A percentile compares a stretch with the other conserved stretches of the same genome.
phyloP scores from a whole-genome alignment of 495 filamentous ascomycete genomes.

The Penicillium verhagenii region DNA sequence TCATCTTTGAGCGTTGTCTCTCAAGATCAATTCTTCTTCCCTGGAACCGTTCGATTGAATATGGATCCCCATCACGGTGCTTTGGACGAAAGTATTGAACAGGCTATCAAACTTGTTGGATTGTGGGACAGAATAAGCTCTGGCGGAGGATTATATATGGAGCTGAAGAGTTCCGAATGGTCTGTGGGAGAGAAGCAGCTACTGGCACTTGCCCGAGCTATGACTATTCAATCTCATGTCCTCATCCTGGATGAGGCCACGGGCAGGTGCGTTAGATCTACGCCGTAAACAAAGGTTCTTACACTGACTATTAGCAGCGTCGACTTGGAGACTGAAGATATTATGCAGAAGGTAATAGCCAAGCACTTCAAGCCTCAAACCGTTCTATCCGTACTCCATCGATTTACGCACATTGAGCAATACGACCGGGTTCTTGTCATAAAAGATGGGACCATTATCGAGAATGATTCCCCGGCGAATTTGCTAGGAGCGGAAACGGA shows the following conservation, averaged over 20 bases:
- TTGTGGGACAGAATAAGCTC: conserved; percentile 24
- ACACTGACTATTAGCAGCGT: no score
- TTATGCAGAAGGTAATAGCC: conserved; percentile 27
- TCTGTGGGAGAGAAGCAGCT: conserved; percentile 24
- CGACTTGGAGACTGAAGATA: conserved; percentile 22
- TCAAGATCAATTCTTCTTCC: conserved; percentile 40
- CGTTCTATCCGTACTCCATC: conserved; percentile 44
- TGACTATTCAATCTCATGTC: conserved; percentile 10
- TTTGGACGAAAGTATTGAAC: conserved; percentile 9
- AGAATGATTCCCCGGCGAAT: conserved; percentile 23
- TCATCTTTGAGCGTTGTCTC: conserved; percentile 37
- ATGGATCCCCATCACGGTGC: conserved; percentile 14
- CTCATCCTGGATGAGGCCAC: conserved; percentile 29
- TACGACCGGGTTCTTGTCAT: conserved; percentile 43
- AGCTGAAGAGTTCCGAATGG: conserved; percentile 9
- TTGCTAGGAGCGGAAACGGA: conserved; percentile 3
- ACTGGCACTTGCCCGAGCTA: conserved; percentile 21
- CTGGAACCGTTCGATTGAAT: conserved; percentile 8
- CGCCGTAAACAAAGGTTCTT: no score
- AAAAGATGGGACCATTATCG: conserved; percentile 18
- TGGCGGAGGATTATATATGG: conserved; percentile 14
- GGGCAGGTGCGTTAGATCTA: conserved; percentile 22
- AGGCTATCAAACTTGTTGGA: conserved; percentile 10
- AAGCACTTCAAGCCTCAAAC: conserved; percentile 37
- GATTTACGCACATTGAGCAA: conserved; percentile 37